These are phyloP conservation scores for Flammula alnicola DNA, from an alignment of 1,284 basidiomycete species.

Conservation along the genomic window DNA sequence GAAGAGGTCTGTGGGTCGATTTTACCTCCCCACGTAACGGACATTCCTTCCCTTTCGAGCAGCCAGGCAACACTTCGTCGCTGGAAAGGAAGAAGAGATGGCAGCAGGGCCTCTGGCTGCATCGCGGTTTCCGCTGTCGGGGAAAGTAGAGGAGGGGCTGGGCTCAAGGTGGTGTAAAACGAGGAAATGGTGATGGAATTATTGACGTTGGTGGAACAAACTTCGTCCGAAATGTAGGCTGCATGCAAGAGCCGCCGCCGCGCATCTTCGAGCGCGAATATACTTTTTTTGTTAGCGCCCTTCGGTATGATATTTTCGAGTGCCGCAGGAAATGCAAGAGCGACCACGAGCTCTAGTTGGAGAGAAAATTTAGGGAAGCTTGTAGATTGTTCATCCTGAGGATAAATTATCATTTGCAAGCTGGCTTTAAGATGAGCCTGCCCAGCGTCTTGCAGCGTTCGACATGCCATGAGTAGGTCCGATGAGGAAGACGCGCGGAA, in stretches of 20 bases:
- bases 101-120: slow-evolving; percentile 66
- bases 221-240: slow-evolving; percentile 42
- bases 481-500: slow-evolving; percentile 23
- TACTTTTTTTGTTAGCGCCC: slow-evolving; percentile 28
- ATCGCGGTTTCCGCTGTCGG: slow-evolving; percentile 43
- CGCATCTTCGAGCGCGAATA: slow-evolving; percentile 46
- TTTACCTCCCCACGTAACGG: slow-evolving; percentile 46
- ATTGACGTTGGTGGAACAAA: slow-evolving; percentile 38
- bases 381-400: neutral
- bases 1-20: slow-evolving; percentile 37
- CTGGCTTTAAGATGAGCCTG: slow-evolving; percentile 16
- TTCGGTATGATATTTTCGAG: slow-evolving; percentile 11
- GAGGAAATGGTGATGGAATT: slow-evolving; percentile 49
- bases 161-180: slow-evolving; percentile 68
- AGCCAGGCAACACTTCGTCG: slow-evolving; percentile 77
- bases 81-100: slow-evolving; percentile 84
- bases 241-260: slow-evolving; percentile 55
- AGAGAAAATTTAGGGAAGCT: slow-evolving; percentile 34
- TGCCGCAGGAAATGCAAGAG: slow-evolving; percentile 43
- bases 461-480: slow-evolving; percentile 45
- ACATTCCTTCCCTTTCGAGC: slow-evolving; percentile 68
- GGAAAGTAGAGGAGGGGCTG: slow-evolving; percentile 59
- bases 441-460: slow-evolving; percentile 37
- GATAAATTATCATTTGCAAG: neutral
- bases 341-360: slow-evolving; percentile 50